phyloP scores from a whole-genome alignment of 1,139 yeast genomes.

The Tardiomyces blankii region DNA sequence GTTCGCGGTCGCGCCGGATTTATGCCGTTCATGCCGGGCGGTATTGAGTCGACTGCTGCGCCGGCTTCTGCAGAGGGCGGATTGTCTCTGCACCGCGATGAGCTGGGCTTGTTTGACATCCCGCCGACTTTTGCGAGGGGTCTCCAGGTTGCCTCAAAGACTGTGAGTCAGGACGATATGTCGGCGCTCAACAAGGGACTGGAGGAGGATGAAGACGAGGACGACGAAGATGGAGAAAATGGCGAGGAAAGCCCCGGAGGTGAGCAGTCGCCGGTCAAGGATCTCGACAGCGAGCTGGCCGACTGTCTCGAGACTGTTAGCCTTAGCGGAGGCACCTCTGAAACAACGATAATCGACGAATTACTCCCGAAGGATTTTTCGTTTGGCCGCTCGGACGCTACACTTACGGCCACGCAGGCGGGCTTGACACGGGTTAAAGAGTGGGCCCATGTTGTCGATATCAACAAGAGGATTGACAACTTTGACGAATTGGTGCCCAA shows the following conservation, averaged over 20 bases:
- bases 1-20: slow-evolving; percentile 63
- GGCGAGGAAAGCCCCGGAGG: slow-evolving; percentile 11
- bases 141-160: slow-evolving; percentile 23
- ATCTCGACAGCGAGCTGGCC: slow-evolving; percentile 6
- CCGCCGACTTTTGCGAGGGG: slow-evolving; percentile 84
- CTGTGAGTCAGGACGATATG: not conserved
- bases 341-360: slow-evolving; percentile 49
- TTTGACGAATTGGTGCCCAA: slow-evolving; percentile 83
- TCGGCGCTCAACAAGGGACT: not conserved
- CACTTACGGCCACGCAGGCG: slow-evolving; percentile 8
- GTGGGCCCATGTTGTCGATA: slow-evolving; percentile 95
- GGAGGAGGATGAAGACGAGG: slow-evolving; percentile 10
- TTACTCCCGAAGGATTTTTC: slow-evolving; percentile 58
- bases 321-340: slow-evolving; percentile 1
- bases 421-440: slow-evolving; percentile 37
- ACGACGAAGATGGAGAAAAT: slow-evolving; percentile 16
- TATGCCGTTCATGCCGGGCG: slow-evolving; percentile 93
- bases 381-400: slow-evolving; percentile 31
- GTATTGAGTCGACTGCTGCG: slow-evolving; percentile 37
- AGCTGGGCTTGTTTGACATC: slow-evolving; percentile 62
- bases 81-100: slow-evolving; percentile 49
- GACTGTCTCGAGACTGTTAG: slow-evolving; percentile 1
- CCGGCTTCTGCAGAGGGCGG: slow-evolving; percentile 17
- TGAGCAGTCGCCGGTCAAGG: slow-evolving; percentile 4
- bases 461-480: slow-evolving; percentile 72